Evolutionary conservation across 2,329 filamentous ascomycete genomes (phyloP).

Genomic region (Trichophyton verrucosum): DNA sequence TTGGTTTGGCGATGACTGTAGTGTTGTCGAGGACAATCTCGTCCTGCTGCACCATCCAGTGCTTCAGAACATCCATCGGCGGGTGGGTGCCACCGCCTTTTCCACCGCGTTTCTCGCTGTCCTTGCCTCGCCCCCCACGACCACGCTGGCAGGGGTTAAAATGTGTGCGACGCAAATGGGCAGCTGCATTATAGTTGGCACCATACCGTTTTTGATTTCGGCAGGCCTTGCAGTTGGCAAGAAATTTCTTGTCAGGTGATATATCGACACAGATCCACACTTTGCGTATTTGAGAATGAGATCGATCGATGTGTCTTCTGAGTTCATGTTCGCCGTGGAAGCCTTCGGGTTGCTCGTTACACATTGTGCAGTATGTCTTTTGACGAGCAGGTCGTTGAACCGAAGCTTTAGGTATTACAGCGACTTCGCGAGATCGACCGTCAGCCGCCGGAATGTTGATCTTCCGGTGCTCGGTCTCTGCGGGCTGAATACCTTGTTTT

Average conservation of each 20-base stretch:
- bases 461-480: slow-evolving; percentile 35
- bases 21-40: slow-evolving; percentile 33
- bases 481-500: slow-evolving; percentile 21
- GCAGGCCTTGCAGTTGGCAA: slow-evolving; percentile 76
- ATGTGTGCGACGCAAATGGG: slow-evolving; percentile 75
- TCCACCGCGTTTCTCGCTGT: slow-evolving; percentile 47
- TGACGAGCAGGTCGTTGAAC: slow-evolving; percentile 55
- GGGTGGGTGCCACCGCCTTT: slow-evolving; percentile 52
- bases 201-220: slow-evolving; percentile 65
- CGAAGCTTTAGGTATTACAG: slow-evolving; percentile 42
- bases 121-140: slow-evolving; percentile 44
- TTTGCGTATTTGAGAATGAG: slow-evolving; percentile 50
- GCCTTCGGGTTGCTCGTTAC: slow-evolving; percentile 59
- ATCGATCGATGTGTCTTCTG: slow-evolving; percentile 52
- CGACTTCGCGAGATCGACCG: slow-evolving; percentile 44
- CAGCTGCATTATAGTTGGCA: slow-evolving; percentile 89
- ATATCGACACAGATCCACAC: slow-evolving; percentile 54
- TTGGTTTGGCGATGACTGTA: slow-evolving; percentile 18
- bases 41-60: slow-evolving; percentile 49
- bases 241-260: slow-evolving; percentile 48
- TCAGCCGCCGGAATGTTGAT: slow-evolving; percentile 40
- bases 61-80: slow-evolving; percentile 47
- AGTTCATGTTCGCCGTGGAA: slow-evolving; percentile 82
- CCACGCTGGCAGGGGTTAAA: slow-evolving; percentile 57
- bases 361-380: slow-evolving; percentile 59